Evolutionary conservation across 306 rosid species (phyloP).

Genomic region (Myrica gale): DNA sequence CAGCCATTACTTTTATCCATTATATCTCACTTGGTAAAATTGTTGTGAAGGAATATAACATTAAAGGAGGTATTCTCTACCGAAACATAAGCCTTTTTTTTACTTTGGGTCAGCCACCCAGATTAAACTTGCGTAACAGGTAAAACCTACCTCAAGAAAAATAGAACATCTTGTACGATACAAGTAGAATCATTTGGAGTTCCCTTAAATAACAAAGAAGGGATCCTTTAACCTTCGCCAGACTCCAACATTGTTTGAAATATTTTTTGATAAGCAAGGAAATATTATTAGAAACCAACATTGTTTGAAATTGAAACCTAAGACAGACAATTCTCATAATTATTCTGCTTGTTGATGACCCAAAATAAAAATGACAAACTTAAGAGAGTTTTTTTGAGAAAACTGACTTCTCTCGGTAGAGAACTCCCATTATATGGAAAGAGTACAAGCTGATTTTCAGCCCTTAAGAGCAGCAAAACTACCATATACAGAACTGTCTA

Average conservation of each 20-base stretch:
- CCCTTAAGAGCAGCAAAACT: too few species aligned
- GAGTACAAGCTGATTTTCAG: too few species aligned
- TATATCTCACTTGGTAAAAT: too few species aligned
- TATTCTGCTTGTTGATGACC: not conserved
- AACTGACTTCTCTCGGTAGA: too few species aligned
- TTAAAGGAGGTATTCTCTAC: too few species aligned
- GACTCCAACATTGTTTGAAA: not conserved
- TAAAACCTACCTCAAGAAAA: not conserved
- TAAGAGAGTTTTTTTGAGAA: too few species aligned
- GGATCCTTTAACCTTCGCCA: not conserved
- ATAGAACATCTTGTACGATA: not conserved
- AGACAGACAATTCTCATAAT: not conserved
- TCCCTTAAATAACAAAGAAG: not conserved
- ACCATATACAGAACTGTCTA: too few species aligned
- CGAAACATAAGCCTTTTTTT: too few species aligned
- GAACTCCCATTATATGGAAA: too few species aligned
- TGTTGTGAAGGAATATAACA: too few species aligned
- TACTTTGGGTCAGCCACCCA: not conserved
- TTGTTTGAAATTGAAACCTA: not conserved
- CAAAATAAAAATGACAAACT: not conserved
- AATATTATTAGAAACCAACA: not conserved
- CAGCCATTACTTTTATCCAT: not conserved
- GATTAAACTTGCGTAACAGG: not conserved
- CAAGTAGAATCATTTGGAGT: not conserved
- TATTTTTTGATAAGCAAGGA: too few species aligned